Conservation (phyloP, 169 alveolate genomes). For the Cryptosporidium sp. region DNA sequence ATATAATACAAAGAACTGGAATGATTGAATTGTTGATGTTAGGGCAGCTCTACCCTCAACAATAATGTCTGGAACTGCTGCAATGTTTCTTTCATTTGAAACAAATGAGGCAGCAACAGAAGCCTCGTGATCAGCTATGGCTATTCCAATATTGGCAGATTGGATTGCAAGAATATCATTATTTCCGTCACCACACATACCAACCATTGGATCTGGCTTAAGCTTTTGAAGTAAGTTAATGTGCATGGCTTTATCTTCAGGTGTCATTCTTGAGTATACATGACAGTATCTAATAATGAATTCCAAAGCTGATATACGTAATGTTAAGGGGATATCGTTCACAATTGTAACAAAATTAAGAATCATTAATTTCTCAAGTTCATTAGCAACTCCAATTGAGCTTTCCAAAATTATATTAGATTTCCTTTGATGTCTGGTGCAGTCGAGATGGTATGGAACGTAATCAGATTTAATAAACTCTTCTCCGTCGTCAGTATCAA, state of each 20-base stretch:
- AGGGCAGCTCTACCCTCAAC: slow-evolving; percentile 75
- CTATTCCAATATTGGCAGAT: slow-evolving; percentile 80
- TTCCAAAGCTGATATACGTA: slow-evolving; percentile 52
- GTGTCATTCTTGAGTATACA: slow-evolving; percentile 74
- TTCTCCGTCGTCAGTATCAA: slow-evolving; percentile 47
- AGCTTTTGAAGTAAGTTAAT: slow-evolving; percentile 30
- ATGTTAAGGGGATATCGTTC: slow-evolving; percentile 4
- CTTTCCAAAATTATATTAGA: background rate
- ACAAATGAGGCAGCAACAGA: slow-evolving; percentile 54
- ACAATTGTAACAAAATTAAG: slow-evolving; percentile 20
- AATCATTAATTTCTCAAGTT: slow-evolving; percentile 41
- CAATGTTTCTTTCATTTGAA: slow-evolving; percentile 41
- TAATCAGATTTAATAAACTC: slow-evolving; percentile 22
- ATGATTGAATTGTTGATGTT: slow-evolving; percentile 66
- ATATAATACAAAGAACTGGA: slow-evolving; percentile 48
- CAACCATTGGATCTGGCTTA: slow-evolving; percentile 78
- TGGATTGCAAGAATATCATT: slow-evolving; percentile 81
- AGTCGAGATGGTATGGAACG: slow-evolving; percentile 34
- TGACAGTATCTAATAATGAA: slow-evolving; percentile 63
- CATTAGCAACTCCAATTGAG: background rate
- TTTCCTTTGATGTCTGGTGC: slow-evolving; percentile 31
- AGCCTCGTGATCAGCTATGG: slow-evolving; percentile 73
- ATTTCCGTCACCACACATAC: slow-evolving; percentile 84
- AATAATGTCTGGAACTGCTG: slow-evolving; percentile 59
- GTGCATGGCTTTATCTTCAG: slow-evolving; percentile 69